A percentile compares a stretch with the other conserved stretches of the same genome.
Evolutionary conservation across 2,329 filamentous ascomycete genomes (phyloP).

Genomic region (Zopfia rhizophila): DNA sequence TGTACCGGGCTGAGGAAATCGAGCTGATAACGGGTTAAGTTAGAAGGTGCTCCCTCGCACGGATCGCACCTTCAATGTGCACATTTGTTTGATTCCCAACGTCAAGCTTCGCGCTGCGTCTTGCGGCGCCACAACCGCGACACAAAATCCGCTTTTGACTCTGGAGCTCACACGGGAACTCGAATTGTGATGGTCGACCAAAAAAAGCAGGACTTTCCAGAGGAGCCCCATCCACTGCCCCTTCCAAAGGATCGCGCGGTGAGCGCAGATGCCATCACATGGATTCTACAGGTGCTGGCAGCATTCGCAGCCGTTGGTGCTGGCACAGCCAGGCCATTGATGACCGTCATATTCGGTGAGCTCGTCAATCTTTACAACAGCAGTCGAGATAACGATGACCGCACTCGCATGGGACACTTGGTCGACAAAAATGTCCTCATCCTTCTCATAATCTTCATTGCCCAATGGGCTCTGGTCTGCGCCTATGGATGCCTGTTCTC

Average conservation of each 20-base stretch:
- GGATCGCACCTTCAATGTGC: no score
- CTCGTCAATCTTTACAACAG: conserved; percentile 4
- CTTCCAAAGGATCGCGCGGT: conserved; percentile 6
- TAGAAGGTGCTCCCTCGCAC: no score
- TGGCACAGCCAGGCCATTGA: conserved; percentile 6
- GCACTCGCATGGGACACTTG: not conserved
- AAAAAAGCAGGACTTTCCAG: no score
- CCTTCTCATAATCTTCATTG: conserved; percentile 2
- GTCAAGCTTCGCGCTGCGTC: no score
- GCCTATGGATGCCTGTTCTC: not conserved
- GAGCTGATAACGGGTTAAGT: no score
- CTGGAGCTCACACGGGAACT: no score
- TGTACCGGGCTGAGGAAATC: no score
- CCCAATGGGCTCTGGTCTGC: conserved; percentile 3
- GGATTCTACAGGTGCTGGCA: conserved; percentile 6
- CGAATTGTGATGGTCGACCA: no score
- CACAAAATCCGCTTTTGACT: no score
- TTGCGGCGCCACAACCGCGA: no score
- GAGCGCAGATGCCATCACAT: conserved; percentile 9
- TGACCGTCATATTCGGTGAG: conserved; percentile 4
- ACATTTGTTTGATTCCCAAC: no score
- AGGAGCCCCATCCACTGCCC: no score
- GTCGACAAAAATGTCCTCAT: conserved; percentile 2
- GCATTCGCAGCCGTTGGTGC: conserved; percentile 5
- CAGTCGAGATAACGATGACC: not conserved